phyloP scores from a whole-genome alignment of 2,329 filamentous ascomycete genomes.

The Pezicula carpinea region DNA sequence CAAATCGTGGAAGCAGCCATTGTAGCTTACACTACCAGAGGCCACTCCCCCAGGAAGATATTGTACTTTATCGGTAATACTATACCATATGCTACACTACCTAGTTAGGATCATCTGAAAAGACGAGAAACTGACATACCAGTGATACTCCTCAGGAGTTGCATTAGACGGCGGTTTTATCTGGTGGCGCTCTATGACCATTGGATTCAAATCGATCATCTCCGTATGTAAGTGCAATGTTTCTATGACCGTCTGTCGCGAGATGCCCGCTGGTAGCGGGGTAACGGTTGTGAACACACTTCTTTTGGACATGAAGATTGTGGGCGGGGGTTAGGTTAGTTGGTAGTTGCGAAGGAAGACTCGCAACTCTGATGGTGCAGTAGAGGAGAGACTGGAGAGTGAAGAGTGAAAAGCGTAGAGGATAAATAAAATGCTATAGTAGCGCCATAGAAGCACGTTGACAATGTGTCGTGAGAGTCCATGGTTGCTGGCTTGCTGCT shows the following conservation, averaged over 20 bases:
- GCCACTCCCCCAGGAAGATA: conserved; percentile 65
- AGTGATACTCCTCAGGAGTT: conserved; percentile 64
- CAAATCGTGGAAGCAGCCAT: conserved; percentile 74
- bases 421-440: no score
- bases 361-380: no score
- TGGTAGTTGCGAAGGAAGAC: no score
- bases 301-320: conserved; percentile 63
- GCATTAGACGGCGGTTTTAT: conserved; percentile 65
- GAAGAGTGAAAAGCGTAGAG: no score
- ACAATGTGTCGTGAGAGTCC: no score
- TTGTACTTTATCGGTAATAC: conserved; percentile 69
- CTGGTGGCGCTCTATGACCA: conserved; percentile 67
- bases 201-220: conserved; percentile 86
- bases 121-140: conserved; percentile 20
- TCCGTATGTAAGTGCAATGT: conserved; percentile 73
- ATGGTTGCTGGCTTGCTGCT: no score
- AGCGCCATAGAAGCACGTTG: no score
- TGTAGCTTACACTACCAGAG: conserved; percentile 69
- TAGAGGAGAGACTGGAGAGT: no score
- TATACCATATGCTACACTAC: conserved; percentile 65
- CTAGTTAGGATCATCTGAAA: not conserved
- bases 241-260: conserved; percentile 64
- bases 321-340: not conserved
- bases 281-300: conserved; percentile 74
- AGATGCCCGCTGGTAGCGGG: conserved; percentile 64